Base-by-base conservation (phyloP, 1,284 basidiomycete species). In the Coniophora puteana region DNA sequence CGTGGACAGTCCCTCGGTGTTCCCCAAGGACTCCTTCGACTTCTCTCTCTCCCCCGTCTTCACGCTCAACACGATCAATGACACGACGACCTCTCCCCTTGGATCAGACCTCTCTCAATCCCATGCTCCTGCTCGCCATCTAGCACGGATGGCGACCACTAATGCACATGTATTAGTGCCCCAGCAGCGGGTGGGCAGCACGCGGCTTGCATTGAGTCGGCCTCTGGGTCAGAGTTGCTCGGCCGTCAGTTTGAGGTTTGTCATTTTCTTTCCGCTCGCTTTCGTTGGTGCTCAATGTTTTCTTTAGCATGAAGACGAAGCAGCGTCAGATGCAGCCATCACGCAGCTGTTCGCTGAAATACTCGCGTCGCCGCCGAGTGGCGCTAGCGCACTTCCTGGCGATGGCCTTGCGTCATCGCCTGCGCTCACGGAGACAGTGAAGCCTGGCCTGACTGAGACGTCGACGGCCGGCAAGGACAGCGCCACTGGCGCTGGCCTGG, bases 111-210 rank as follows among this genome's bases (percentile, higher is more conserved):
- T 58, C 27, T 57, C 57, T 31, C 48, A 48, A 51, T 45, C 53
- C 44, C 56, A 63, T 61, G 72, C 81, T 61, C 68, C 83, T 79
- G 84, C 87, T 90, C 79, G 87, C 87, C 88, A 90, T 81, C 82
- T 85, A 83, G 87, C 87, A 90, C 86, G 87, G 87, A 83, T 90
- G 88, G 87, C 76, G 87, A 80, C 72, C 79, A 76, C 74, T 71
- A 72, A 68, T 62, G 66, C 62, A 59, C 65, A 47, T 54, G 59
- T 71, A 58, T 65, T 72, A 73, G 73, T 78, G 79, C 71, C 87
- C 87, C 83, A 81, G 87, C 87, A 89, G 87, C 87, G 86, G 87
- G 86, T 86, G 83, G 61, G 61, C 38, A 41, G 51, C 48, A 45
- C 14, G 43, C 55, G 79, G 67, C 67, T 74, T 65, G 59, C 57